Evolutionary conservation across 306 rosid genomes (phyloP).

Genomic region (Canavalia ensiformis): DNA sequence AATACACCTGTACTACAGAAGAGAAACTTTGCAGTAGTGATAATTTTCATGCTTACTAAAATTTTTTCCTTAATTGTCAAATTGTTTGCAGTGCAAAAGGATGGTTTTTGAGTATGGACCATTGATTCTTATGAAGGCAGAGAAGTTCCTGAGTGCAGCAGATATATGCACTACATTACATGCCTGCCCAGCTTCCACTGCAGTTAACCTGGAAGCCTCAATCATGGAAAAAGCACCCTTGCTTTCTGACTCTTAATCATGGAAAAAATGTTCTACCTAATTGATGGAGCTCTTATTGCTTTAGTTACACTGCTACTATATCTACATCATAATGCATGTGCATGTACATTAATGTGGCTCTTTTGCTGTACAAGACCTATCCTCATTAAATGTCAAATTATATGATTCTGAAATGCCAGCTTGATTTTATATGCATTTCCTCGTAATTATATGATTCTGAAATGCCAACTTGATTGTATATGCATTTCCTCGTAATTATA

Average conservation of each 20-base stretch:
- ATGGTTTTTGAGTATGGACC: constrained; percentile 85
- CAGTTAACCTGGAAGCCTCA: constrained; percentile 43
- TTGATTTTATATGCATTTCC: constrained; percentile 1
- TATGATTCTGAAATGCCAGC: constrained; percentile 23
- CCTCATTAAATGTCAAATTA: not conserved
- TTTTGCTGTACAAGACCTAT: not conserved
- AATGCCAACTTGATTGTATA: not conserved
- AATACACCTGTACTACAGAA: not conserved
- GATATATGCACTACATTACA: constrained; percentile 79
- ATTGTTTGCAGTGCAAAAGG: constrained; percentile 81
- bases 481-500: not conserved
- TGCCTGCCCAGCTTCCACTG: constrained; percentile 60
- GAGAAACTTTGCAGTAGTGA: not conserved
- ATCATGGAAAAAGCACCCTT: constrained; percentile 29
- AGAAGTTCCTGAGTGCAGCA: constrained; percentile 72
- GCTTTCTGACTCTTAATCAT: constrained; percentile 58
- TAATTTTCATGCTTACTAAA: not conserved
- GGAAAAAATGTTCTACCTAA: not conserved
- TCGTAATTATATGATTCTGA: not conserved
- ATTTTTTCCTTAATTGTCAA: not conserved
- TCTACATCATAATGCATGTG: constrained; percentile 7
- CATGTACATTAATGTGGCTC: constrained; percentile 3
- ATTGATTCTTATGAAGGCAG: constrained; percentile 65
- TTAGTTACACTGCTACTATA: constrained; percentile 9
- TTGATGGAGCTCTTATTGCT: constrained; percentile 14